A percentile compares a stretch with the other conserved stretches of the same genome.
Evolutionary conservation across 768 basidiomycete genomes (phyloP).

Genomic region (Tricholoma hemisulphureum): DNA sequence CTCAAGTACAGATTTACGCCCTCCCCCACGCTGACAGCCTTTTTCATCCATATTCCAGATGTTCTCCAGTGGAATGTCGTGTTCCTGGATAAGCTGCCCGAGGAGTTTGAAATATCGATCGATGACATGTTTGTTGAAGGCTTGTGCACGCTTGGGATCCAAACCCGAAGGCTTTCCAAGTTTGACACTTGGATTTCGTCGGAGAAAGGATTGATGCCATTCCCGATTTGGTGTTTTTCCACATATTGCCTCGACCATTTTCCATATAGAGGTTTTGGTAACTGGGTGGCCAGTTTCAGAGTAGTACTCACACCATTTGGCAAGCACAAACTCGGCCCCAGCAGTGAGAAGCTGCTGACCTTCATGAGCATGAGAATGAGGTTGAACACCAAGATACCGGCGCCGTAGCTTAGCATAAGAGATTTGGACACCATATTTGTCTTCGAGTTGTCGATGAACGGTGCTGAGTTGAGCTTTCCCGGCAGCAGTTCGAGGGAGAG

Average conservation of each 20-base stretch:
- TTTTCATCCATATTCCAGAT: too few species aligned
- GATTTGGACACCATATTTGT: too few species aligned
- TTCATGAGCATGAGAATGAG: too few species aligned
- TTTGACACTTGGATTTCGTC: too few species aligned
- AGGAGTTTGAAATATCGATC: constrained; percentile 24
- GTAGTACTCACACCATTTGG: constrained; percentile 3
- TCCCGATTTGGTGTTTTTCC: constrained; percentile 18
- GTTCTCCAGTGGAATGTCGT: constrained; percentile 30
- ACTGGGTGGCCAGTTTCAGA: not conserved
- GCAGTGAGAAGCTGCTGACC: constrained; percentile 2
- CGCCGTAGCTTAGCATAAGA: too few species aligned
- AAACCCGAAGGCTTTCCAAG: constrained; percentile 27
- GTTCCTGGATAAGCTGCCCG: constrained; percentile 14
- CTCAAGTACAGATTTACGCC: too few species aligned
- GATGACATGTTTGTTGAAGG: constrained; percentile 32
- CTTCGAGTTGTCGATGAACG: too few species aligned
- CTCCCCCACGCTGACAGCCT: too few species aligned
- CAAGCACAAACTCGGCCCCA: not conserved
- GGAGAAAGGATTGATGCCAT: constrained; percentile 19
- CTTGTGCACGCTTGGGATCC: constrained; percentile 31
- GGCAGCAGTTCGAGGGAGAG: too few species aligned
- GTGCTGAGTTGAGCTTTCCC: too few species aligned
- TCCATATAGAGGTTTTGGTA: not conserved
- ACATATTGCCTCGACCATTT: not conserved
- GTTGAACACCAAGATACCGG: too few species aligned